Conservation (phyloP, 2,329 filamentous ascomycete species). For the Cercospora zeae-maydis region DNA sequence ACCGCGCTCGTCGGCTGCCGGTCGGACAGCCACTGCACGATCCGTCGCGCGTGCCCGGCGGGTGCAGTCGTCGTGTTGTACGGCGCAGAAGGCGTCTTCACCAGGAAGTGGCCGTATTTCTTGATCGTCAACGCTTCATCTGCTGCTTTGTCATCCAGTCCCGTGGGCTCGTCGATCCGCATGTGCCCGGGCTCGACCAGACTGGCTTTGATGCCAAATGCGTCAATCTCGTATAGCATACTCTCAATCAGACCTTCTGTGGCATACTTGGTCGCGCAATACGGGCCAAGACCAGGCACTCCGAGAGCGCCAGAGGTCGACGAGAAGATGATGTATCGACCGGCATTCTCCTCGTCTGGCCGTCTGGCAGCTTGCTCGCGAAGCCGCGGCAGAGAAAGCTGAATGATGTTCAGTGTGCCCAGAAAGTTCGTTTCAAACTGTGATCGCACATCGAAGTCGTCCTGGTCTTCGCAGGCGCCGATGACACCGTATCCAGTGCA, state of each 20-base stretch:
- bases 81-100: conserved; percentile 78
- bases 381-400: conserved; percentile 83
- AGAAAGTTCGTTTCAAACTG: conserved; percentile 99
- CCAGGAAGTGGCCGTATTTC: conserved; percentile 86
- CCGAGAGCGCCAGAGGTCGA: conserved; percentile 89
- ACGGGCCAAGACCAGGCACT: conserved; percentile 86
- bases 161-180: conserved; percentile 70
- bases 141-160: conserved; percentile 32
- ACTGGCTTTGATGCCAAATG: conserved; percentile 88
- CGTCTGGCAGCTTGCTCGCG: conserved; percentile 57
- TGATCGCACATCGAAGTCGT: conserved; percentile 88
- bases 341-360: conserved; percentile 41
- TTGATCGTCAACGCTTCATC: conserved; percentile 50
- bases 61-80: conserved; percentile 77
- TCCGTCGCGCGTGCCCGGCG: conserved; percentile 80
- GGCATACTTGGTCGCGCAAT: conserved; percentile 95
- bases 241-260: conserved; percentile 94
- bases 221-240: conserved; percentile 92
- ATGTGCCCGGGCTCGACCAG: conserved; percentile 89
- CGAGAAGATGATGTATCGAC: conserved; percentile 91
- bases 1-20: conserved; percentile 88
- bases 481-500: conserved; percentile 95
- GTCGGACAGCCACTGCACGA: conserved; percentile 92
- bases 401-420: conserved; percentile 89
- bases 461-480: conserved; percentile 92